A percentile compares a stretch with the other conserved stretches of the same genome.
phyloP scores from a whole-genome alignment of 2,329 filamentous ascomycete genomes.

The Colletotrichum spinosum region DNA sequence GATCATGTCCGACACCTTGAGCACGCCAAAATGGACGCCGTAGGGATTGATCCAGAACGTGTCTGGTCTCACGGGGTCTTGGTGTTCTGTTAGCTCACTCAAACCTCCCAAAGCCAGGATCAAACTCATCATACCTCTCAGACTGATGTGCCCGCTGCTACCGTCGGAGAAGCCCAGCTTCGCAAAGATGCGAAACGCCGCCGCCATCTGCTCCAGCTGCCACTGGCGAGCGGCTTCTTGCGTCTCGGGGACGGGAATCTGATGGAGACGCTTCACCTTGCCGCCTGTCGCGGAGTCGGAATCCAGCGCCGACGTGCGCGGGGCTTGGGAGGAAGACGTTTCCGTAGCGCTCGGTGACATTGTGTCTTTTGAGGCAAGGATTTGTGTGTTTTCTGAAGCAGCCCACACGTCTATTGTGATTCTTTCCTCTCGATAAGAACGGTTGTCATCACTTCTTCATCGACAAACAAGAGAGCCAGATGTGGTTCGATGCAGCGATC shows the following conservation, averaged over 20 bases:
- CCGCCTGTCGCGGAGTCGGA: constrained; percentile 16
- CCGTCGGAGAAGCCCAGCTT: constrained; percentile 59
- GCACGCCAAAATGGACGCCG: constrained; percentile 72
- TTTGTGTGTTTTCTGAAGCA: not conserved
- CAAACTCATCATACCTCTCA: constrained; percentile 40
- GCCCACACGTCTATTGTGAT: not conserved
- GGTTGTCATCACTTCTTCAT: not conserved
- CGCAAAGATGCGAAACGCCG: constrained; percentile 61
- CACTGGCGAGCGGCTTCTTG: constrained; percentile 46
- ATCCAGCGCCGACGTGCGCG: constrained; percentile 30
- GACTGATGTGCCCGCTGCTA: constrained; percentile 58
- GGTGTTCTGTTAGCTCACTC: not conserved
- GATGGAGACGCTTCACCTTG: constrained; percentile 33
- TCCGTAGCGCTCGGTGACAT: constrained; percentile 32
- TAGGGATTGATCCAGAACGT: constrained; percentile 66
- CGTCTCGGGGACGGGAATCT: constrained; percentile 29
- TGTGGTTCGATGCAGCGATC: too few species aligned
- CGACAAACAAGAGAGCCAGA: too few species aligned
- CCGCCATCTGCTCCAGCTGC: constrained; percentile 56
- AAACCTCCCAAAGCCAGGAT: too few species aligned
- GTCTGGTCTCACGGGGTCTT: constrained; percentile 47
- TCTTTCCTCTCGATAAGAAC: not conserved
- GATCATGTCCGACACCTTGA: constrained; percentile 75
- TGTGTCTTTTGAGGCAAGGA: not conserved
- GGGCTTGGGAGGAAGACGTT: constrained; percentile 1